Evolutionary conservation across 331 rosid genomes (phyloP), one percentile per base, ranked within the genome.

Genomic region (Stylosanthes scabra): DNA sequence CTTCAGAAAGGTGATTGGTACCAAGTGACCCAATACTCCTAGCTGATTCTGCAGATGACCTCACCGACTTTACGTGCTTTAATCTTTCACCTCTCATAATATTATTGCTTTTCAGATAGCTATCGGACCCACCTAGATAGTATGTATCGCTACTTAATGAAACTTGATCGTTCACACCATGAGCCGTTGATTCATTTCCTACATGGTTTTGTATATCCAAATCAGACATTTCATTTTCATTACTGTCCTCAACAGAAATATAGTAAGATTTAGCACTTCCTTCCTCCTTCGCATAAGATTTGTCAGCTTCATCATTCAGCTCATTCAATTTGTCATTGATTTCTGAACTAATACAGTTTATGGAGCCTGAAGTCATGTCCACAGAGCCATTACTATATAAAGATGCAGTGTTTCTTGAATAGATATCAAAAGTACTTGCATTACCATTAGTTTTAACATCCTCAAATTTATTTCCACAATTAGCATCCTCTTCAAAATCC

Each of bases 11-110:
- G 73, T 82, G 83, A 74, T 83, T 80, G 79, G 59, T 77, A 72
- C 67, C 66, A 47, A 59, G 64, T 13, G 71, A 83, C 59, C 85
- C 89, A 71, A 63, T 65, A 79, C 67, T 74, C 89, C 86, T 88
- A 49, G 69, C 66, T 8, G 72, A 74, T 42, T 94, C 99, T 13
- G 74, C 80, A 42, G 79, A 42, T 68, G 97, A 91, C 78, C 99
- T 91, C 59, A 95, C 97, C 47, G 99, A 95, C 77, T 87, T 95
- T 41, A 86, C 87, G 44, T 81, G 82, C 80, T 92, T 90, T 65
- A 83, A 63, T 78, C 85, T 86, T 61, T 90, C 93, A 68, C 49
- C 74, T 72, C 63, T 86, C 45, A 74, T 61, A 39, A 74, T 44
- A 58, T 75, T 44, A 58, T 73, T 77, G 31, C 87, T 85, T 74